Evolutionary conservation across 2,329 filamentous ascomycete genomes (phyloP), one percentile per base, ranked within the genome.

Genomic region (Fusarium sp.): DNA sequence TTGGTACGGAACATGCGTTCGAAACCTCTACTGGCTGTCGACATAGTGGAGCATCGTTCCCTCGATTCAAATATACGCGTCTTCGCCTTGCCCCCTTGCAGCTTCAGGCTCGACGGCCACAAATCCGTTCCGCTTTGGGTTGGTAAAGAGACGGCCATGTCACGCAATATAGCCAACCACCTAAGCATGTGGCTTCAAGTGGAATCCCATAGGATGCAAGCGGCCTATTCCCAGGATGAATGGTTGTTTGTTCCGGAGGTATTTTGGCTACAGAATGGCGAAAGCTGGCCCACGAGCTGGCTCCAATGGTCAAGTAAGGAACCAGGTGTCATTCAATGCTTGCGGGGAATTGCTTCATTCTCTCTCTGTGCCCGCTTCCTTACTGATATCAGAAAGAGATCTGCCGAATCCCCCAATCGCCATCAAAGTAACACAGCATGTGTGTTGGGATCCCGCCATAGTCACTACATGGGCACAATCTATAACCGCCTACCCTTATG

Each of bases 81-180:
- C 34, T 34, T 52, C 57, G 18, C 60, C 32, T 23, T 61, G 41
- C 43, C 45, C 43, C 35, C 37, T 54, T 14, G n/a, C 35, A 27
- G 30, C 20, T 65, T 32, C n/a, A 37, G 14, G 25, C n/a, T 64
- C 13, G 37, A 54, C 61, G 50, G 35, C 30, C 13, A 48, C 25
- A 32, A 59, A 35, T 14, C 25, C 52, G 37, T 63, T 58, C 32
- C 37, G n/a, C 30, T 57, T 64, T 45, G 27, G 35, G 35, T 30
- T 25, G 35, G 58, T 16, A 30, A 41, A 18, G 23, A 54, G 25
- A 32, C 20, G 23, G 27, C 54, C 4, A 16, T 35, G 18, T 45
- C 25, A 13, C 23, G 54, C 32, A 62, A 61, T 35, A 39, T 10
- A 52, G 50, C 65, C 68, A 72, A 67, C 58, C 65, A 74, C 41